These are phyloP conservation scores for Bombardia bombarda DNA, from an alignment of 495 filamentous ascomycete species.

Conservation along the genomic window DNA sequence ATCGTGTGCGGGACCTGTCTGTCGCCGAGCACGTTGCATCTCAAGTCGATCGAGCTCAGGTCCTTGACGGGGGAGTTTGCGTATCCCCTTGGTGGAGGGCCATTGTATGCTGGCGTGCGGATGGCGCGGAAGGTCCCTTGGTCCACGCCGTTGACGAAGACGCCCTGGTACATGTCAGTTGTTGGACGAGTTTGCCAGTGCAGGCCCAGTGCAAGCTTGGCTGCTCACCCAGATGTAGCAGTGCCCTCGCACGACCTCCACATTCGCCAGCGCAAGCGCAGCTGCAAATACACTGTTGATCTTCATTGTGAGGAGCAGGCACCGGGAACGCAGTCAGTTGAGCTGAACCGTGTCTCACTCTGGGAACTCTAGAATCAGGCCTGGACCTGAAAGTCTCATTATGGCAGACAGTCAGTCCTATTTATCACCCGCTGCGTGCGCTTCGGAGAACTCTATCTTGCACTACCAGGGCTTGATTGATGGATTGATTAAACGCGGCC, in stretches of 20 bases:
- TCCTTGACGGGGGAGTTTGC: conserved; percentile 38
- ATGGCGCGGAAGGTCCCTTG: conserved; percentile 33
- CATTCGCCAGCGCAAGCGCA: conserved; percentile 4
- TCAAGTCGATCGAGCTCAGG: conserved; percentile 33
- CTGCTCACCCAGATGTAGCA: conserved; percentile 20
- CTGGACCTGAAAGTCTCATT: not conserved
- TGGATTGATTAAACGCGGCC: not conserved
- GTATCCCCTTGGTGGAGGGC: conserved; percentile 30
- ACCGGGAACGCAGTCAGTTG: no score
- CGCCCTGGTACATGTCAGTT: conserved; percentile 14
- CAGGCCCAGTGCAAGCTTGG: no score
- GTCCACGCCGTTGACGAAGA: conserved; percentile 38
- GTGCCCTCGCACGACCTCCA: conserved; percentile 11
- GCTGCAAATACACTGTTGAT: conserved; percentile 1
- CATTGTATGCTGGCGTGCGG: conserved; percentile 32
- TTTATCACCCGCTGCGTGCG: no score
- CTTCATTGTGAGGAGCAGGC: conserved; percentile 10
- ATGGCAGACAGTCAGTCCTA: no score
- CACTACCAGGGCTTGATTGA: not conserved
- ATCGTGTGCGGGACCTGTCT: conserved; percentile 31
- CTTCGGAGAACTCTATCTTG: no score
- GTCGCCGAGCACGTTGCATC: conserved; percentile 38
- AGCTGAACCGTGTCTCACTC: no score
- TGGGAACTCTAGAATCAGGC: not conserved
- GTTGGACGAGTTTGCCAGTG: no score